Conservation (phyloP, 1,284 basidiomycete genomes). For the Pseudozyma sp. region DNA sequence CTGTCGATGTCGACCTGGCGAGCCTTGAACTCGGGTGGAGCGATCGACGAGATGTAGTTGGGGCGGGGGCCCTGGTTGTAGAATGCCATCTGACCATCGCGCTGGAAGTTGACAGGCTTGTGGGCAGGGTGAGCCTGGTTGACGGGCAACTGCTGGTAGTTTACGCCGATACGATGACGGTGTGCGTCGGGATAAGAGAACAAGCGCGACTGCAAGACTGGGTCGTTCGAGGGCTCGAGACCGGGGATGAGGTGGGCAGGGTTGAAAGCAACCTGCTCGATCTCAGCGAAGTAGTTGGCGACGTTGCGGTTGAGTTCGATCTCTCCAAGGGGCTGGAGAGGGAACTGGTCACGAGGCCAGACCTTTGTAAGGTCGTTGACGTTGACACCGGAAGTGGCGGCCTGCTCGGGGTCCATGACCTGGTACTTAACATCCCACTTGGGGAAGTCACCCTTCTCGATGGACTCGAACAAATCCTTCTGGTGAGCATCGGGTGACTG, state of each 20-base stretch:
- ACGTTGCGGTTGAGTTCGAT: slow-evolving; percentile 58
- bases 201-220: slow-evolving; percentile 61
- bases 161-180: slow-evolving; percentile 75
- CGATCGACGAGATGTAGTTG: slow-evolving; percentile 50
- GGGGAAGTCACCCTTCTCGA: slow-evolving; percentile 61
- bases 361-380: slow-evolving; percentile 60
- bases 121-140: slow-evolving; percentile 43
- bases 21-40: slow-evolving; percentile 39
- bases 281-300: slow-evolving; percentile 64
- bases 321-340: slow-evolving; percentile 55
- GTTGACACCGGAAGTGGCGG: slow-evolving; percentile 36
- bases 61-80: slow-evolving; percentile 57
- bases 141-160: slow-evolving; percentile 61
- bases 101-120: slow-evolving; percentile 52
- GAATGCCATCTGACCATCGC: slow-evolving; percentile 53
- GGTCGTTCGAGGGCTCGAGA: slow-evolving; percentile 60
- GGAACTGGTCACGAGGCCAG: slow-evolving; percentile 55
- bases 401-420: slow-evolving; percentile 50
- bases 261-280: slow-evolving; percentile 59
- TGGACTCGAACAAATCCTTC: slow-evolving; percentile 62
- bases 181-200: slow-evolving; percentile 82
- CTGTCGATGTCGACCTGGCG: slow-evolving; percentile 38
- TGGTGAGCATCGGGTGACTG: slow-evolving; percentile 52
- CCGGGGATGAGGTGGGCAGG: slow-evolving; percentile 57
- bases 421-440: slow-evolving; percentile 64